Conservation (phyloP, 2,329 filamentous ascomycete species). For the Colletotrichum sp. region DNA sequence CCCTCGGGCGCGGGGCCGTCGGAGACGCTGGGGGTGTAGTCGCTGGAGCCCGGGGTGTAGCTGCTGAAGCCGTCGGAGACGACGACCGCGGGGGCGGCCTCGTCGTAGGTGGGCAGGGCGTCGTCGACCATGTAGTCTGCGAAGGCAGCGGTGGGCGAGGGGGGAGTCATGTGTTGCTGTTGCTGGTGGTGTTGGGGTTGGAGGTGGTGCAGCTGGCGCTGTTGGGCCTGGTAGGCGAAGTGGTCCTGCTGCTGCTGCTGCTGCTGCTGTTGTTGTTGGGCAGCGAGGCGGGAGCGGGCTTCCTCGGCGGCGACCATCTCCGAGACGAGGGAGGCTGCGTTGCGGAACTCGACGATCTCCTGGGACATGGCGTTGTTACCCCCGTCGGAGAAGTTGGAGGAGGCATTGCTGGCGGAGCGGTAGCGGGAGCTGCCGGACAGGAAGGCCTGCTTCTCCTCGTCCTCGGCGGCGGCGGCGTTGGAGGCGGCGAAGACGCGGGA, state of each 20-base stretch:
- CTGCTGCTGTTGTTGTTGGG: slow-evolving; percentile 11
- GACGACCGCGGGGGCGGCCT: slow-evolving; percentile 34
- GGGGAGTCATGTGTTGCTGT: slow-evolving; percentile 21
- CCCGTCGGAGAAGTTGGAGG: slow-evolving; percentile 4
- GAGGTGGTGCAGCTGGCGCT: slow-evolving; percentile 5
- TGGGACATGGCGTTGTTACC: slow-evolving; percentile 44
- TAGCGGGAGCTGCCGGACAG: slow-evolving; percentile 23
- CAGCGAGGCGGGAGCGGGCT: slow-evolving; percentile 24
- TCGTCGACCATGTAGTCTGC: slow-evolving; percentile 35
- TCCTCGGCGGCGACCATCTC: slow-evolving; percentile 51
- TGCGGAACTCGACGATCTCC: slow-evolving; percentile 53
- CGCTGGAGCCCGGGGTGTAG: slow-evolving; percentile 36
- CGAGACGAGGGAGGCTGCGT: slow-evolving; percentile 49
- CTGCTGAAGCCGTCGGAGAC: slow-evolving; percentile 49
- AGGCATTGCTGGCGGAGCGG: not conserved
- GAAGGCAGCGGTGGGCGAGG: slow-evolving; percentile 30
- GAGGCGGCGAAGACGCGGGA: slow-evolving; percentile 34
- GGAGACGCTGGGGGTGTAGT: slow-evolving; percentile 28
- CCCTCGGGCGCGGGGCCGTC: slow-evolving; percentile 6
- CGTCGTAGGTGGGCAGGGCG: slow-evolving; percentile 48
- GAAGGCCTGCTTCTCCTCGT: slow-evolving; percentile 43
- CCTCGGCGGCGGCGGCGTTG: slow-evolving; percentile 27
- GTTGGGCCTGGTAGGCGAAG: slow-evolving; percentile 18
- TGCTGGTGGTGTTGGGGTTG: slow-evolving; percentile 11
- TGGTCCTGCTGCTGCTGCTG: slow-evolving; percentile 2